phyloP scores from a whole-genome alignment of 140 eudicot species.

The Flaveria floridana region DNA sequence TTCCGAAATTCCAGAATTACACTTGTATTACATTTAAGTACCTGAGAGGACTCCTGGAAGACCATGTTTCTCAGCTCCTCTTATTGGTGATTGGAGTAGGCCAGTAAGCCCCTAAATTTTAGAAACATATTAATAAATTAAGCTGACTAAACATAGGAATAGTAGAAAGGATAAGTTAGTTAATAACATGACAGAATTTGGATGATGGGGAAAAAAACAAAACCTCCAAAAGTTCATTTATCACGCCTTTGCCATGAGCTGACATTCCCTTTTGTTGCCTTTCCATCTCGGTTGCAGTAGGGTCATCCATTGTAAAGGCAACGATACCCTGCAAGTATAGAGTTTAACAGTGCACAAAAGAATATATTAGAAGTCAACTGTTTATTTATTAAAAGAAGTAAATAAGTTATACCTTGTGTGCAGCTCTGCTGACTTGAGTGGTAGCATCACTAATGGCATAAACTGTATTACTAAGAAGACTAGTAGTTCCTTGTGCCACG shows the following conservation, averaged over 20 bases:
- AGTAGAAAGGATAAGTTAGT: conserved; percentile 4
- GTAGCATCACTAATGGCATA: conserved; percentile 97
- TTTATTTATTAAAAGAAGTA: conserved; percentile 1
- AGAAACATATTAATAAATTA: background rate
- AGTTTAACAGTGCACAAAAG: conserved; percentile 13
- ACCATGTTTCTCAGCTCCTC: conserved; percentile 97
- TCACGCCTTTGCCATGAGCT: conserved; percentile 84
- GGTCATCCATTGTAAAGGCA: conserved; percentile 86
- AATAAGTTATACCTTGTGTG: conserved; percentile 75
- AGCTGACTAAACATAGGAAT: background rate
- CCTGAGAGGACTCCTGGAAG: conserved; percentile 95
- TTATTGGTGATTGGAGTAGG: conserved; percentile 89
- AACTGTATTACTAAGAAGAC: conserved; percentile 89
- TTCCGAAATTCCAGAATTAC: background rate
- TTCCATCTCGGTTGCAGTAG: conserved; percentile 52
- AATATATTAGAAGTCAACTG: background rate
- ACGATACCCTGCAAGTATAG: conserved; percentile 68
- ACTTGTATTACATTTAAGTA: conserved; percentile 18
- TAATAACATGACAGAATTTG: conserved; percentile 1
- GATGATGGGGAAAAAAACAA: background rate
- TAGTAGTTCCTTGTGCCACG: conserved; percentile 89
- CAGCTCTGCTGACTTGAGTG: conserved; percentile 94
- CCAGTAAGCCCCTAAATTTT: conserved; percentile 84
- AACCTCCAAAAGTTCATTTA: conserved; percentile 91
- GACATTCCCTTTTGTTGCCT: conserved; percentile 70